Evolutionary conservation across 2,329 filamentous ascomycete species (phyloP).

Genomic region (Fusarium sulawesiense): DNA sequence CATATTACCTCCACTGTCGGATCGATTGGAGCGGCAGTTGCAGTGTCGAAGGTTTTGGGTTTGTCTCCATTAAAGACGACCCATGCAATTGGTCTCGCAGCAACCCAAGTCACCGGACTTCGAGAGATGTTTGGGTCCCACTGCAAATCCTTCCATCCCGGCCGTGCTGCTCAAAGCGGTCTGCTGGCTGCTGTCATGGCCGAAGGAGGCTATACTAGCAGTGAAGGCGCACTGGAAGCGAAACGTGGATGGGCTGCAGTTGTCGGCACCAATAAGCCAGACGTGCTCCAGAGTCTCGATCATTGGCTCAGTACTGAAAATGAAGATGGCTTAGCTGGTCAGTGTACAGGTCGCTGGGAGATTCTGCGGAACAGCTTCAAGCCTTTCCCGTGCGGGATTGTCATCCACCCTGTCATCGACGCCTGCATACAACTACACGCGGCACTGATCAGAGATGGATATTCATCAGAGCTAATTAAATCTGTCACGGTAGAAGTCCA

Average conservation of each 20-base stretch:
- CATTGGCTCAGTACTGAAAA: background rate
- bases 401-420: background rate
- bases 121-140: constrained; percentile 12
- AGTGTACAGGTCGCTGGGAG: background rate
- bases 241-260: constrained; percentile 5
- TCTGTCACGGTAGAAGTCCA: background rate
- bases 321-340: background rate
- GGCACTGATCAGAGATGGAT: background rate
- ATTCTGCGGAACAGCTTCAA: constrained; percentile 9
- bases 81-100: constrained; percentile 3
- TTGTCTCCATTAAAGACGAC: background rate
- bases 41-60: background rate
- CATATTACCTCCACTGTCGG: background rate
- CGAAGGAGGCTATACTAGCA: constrained; percentile 4
- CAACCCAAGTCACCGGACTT: background rate
- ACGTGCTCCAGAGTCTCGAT: background rate
- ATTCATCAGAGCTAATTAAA: background rate
- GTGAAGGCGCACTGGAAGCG: background rate
- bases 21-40: background rate
- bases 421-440: background rate
- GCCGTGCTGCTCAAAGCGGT: background rate
- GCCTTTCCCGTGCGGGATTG: background rate
- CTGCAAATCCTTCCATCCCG: constrained; percentile 6
- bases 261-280: background rate
- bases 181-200: constrained; percentile 1